Base-by-base conservation (phyloP, 441 rosid genomes). In the Erysimum cheiri region DNA sequence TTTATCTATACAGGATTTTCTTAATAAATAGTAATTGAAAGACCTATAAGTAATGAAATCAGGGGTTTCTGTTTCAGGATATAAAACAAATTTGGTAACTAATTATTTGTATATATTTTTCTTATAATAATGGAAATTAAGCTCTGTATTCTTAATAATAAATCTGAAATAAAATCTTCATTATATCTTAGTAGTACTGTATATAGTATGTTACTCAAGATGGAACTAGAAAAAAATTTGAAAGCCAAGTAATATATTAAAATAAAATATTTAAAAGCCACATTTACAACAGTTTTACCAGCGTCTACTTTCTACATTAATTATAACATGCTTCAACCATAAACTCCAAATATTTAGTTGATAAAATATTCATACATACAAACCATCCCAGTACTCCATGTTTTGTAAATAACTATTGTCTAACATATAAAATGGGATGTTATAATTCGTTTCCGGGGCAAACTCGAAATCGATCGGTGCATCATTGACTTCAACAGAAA, bases 331-430 rank as follows among this genome's bases (percentile, higher is more conserved):
- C 0, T 39, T 44, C 29, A 48, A 5, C 19, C 43, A 64, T 47
- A 48, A 32, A 46, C 43, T 55, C 41, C 12, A 59, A 22, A 44
- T 24, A 33, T 13, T 3, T 35, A 74, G 17, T 29, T 36, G 54
- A 11, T 41, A 33, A 71, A 13, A 37, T n/a, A n/a, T n/a, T 79
- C 57, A 78, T 44, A 80, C 57, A 32, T 78, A 81, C 60, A 78
- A 72, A 66, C 73, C 83, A 75, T 71, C 66, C 94, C 89, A 88
- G 26, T 54, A 47, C 32, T 84, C 96, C 83, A 83, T 66, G 71
- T 76, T 84, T 26, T 78, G 81, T 46, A 78, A 6, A 64, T 80
- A 85, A 52, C 44, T 75, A 58, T 61, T 79, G 36, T 81, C 83
- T 12, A 81, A 66, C 59, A 80, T 69, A 68, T 78, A 85, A 59